Evolutionary conservation across 2,329 filamentous ascomycete species (phyloP).

Genomic region (Lachnellula cervina): DNA sequence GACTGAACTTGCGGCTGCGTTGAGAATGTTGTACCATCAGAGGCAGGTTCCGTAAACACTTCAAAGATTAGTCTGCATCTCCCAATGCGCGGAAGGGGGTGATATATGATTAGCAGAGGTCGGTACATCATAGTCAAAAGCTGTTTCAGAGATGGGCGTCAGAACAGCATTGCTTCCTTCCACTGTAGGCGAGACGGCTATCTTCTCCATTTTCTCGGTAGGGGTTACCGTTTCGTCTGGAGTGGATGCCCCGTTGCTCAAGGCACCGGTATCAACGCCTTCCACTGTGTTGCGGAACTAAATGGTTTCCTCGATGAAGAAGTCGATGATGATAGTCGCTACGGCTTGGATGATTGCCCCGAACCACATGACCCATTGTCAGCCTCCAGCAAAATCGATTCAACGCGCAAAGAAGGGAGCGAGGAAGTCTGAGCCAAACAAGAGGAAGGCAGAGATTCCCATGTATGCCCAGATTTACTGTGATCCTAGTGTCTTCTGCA

Average conservation of each 20-base stretch:
- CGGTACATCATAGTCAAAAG: conserved; percentile 20
- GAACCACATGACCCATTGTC: conserved; percentile 47
- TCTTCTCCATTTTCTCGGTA: neutral
- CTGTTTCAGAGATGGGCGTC: conserved; percentile 10
- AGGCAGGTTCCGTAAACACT: conserved; percentile 31
- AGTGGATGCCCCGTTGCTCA: conserved; percentile 36
- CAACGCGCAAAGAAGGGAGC: conserved; percentile 42
- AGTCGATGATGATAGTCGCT: conserved; percentile 46
- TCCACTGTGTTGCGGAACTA: conserved; percentile 3
- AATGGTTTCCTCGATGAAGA: conserved; percentile 54
- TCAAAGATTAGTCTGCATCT: neutral
- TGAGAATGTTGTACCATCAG: conserved; percentile 35
- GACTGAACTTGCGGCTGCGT: conserved; percentile 32
- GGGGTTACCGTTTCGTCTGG: neutral
- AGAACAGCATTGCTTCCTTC: neutral
- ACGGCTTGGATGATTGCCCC: conserved; percentile 46
- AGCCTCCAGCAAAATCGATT: conserved; percentile 41
- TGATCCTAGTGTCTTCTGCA: conserved; percentile 38
- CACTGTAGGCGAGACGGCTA: neutral
- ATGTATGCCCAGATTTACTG: conserved; percentile 40
- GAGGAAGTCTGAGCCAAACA: conserved; percentile 38
- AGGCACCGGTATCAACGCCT: conserved; percentile 15
- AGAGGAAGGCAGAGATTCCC: conserved; percentile 38
- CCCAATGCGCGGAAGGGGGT: neutral
- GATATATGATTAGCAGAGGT: conserved; percentile 25